Conservation (phyloP, 192 early-diverging fungal species). For the Mortierella antarctica region DNA sequence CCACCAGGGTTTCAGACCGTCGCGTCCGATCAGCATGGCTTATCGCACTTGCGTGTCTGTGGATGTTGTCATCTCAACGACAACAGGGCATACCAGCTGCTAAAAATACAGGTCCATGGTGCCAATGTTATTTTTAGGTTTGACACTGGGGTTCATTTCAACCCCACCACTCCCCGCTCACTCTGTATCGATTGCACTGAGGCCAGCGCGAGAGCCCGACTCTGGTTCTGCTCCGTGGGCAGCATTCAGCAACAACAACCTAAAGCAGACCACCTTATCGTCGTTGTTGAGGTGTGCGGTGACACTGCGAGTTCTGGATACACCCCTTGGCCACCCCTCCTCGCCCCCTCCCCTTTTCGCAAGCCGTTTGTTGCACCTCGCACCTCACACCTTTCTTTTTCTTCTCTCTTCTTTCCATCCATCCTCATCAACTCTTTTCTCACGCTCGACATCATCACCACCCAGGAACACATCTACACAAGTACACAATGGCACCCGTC, state of each 20-base stretch:
- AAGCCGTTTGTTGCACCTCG: not conserved
- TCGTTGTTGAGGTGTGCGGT: too few species aligned
- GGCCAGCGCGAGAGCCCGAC: not conserved
- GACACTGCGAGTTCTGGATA: not conserved
- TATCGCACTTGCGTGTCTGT: too few species aligned
- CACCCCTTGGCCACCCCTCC: not conserved
- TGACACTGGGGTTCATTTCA: too few species aligned
- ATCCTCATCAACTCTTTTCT: constrained; percentile 6
- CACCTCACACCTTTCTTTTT: not conserved
- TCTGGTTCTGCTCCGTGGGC: constrained; percentile 28
- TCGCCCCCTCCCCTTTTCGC: not conserved
- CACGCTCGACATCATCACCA: constrained; percentile 5
- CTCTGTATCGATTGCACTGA: too few species aligned
- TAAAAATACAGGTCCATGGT: too few species aligned
- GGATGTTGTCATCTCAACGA: too few species aligned
- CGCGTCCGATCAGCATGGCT: too few species aligned
- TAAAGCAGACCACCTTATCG: too few species aligned
- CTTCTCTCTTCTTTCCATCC: not conserved
- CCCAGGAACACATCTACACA: not conserved
- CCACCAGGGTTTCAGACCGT: too few species aligned
- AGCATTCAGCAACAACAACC: constrained; percentile 2
- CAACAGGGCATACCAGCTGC: too few species aligned
- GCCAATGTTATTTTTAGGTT: too few species aligned
- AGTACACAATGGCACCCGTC: constrained; percentile 18
- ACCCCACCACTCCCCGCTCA: too few species aligned